A percentile compares a stretch with the other conserved stretches of the same genome.
phyloP scores from a whole-genome alignment of 1,284 basidiomycete species.

The Apiotrichum veenhuisii region DNA sequence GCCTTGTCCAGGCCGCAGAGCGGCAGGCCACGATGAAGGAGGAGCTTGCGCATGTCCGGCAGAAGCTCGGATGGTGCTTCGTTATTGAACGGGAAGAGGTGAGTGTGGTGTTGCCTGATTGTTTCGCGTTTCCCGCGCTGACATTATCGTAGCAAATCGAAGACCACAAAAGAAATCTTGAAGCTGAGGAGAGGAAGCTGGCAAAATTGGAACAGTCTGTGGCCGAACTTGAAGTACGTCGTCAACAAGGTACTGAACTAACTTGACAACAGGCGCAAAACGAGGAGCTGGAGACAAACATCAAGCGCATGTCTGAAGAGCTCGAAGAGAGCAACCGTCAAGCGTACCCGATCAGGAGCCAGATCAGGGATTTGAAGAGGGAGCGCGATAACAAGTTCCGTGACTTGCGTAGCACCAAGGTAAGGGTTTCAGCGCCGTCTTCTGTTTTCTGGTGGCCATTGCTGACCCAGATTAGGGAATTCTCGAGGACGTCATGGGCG shows the following conservation, averaged over 20 bases:
- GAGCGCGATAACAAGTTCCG: too few species aligned
- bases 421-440: background rate
- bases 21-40: constrained; percentile 43
- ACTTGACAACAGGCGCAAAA: background rate
- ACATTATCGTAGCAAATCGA: background rate
- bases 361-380: too few species aligned
- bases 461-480: background rate
- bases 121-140: too few species aligned
- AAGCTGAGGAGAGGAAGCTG: constrained; percentile 4
- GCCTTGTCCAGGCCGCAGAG: constrained; percentile 66
- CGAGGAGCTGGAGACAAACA: too few species aligned
- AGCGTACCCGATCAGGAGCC: too few species aligned
- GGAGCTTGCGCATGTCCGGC: constrained; percentile 26
- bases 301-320: too few species aligned
- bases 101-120: too few species aligned
- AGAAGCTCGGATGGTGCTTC: constrained; percentile 84
- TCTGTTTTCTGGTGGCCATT: background rate
- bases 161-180: background rate
- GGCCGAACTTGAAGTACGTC: background rate
- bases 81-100: constrained; percentile 69
- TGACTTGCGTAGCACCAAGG: background rate
- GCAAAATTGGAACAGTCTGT: background rate
- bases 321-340: too few species aligned
- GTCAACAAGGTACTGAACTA: background rate
- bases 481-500: constrained; percentile 16